phyloP scores from a whole-genome alignment of 441 rosid species.

The Populus hybrid region DNA sequence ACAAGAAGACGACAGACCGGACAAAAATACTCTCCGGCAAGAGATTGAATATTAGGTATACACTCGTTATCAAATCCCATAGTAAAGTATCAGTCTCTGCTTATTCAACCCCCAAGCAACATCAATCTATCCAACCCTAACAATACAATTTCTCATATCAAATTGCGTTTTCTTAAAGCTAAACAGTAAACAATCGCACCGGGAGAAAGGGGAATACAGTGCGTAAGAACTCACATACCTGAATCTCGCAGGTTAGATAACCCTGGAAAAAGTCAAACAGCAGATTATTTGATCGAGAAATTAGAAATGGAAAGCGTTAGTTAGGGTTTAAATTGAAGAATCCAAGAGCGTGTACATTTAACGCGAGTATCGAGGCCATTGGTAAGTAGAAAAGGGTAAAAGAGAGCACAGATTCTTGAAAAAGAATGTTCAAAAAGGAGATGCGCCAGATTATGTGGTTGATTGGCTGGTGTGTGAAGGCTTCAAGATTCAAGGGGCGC shows the following conservation, averaged over 20 bases:
- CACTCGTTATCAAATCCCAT: conserved; percentile 88
- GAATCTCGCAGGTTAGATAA: background rate
- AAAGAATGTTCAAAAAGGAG: background rate
- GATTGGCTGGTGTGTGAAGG: too few relatives aligned
- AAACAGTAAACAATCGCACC: too few relatives aligned
- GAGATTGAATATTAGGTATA: conserved; percentile 59
- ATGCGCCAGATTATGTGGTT: background rate
- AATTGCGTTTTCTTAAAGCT: background rate
- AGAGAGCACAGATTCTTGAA: background rate
- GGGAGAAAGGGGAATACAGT: too few relatives aligned
- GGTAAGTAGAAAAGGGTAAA: background rate
- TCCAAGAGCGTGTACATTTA: background rate
- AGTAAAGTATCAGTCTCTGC: conserved; percentile 1
- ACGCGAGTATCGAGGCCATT: background rate
- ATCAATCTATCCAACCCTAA: conserved; percentile 21
- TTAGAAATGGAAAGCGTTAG: background rate
- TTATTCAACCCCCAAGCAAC: conserved; percentile 14
- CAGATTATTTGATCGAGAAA: background rate
- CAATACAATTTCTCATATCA: background rate
- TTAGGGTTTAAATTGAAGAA: background rate
- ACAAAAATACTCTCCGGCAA: conserved; percentile 79
- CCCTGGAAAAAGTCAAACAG: background rate
- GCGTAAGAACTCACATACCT: background rate
- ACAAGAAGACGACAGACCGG: conserved; percentile 75
- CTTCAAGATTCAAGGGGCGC: too few relatives aligned